Evolutionary conservation across 305 asterid species (phyloP).

Genomic region (Fraxinus latifolia): DNA sequence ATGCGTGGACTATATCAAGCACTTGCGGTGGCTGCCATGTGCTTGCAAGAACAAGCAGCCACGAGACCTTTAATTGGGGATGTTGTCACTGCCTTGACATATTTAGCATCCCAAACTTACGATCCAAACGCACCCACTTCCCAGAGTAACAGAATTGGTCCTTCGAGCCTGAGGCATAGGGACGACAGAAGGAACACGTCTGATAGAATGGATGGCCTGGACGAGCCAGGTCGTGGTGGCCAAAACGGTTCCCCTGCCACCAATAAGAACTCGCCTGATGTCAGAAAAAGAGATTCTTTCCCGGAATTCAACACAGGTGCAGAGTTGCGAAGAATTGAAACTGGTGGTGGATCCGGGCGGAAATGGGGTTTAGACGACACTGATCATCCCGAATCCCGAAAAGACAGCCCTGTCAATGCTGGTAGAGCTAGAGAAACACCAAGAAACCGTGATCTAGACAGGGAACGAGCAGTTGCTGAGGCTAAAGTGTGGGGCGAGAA

Average conservation of each 20-base stretch:
- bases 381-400: constrained; percentile 51
- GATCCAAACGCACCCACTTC: constrained; percentile 57
- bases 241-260: constrained; percentile 54
- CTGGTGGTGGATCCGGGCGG: constrained; percentile 63
- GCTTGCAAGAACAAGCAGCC: constrained; percentile 94
- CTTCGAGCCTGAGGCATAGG: constrained; percentile 57
- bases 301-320: constrained; percentile 42
- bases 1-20: constrained; percentile 91
- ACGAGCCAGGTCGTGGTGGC: constrained; percentile 31
- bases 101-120: constrained; percentile 76
- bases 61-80: constrained; percentile 87
- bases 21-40: constrained; percentile 96
- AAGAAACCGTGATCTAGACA: constrained; percentile 45
- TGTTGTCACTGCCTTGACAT: constrained; percentile 81
- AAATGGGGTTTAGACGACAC: constrained; percentile 67
- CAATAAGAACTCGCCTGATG: constrained; percentile 51
- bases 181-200: constrained; percentile 42
- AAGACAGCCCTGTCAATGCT: constrained; percentile 65
- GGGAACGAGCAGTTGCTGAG: constrained; percentile 63
- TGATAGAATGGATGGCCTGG: constrained; percentile 44
- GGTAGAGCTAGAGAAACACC: constrained; percentile 48
- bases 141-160: constrained; percentile 45
- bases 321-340: constrained; percentile 56
- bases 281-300: constrained; percentile 45
- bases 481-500: constrained; percentile 65